phyloP scores from a whole-genome alignment of 495 filamentous ascomycete genomes.

The Podospora bellae-mahoneyi region DNA sequence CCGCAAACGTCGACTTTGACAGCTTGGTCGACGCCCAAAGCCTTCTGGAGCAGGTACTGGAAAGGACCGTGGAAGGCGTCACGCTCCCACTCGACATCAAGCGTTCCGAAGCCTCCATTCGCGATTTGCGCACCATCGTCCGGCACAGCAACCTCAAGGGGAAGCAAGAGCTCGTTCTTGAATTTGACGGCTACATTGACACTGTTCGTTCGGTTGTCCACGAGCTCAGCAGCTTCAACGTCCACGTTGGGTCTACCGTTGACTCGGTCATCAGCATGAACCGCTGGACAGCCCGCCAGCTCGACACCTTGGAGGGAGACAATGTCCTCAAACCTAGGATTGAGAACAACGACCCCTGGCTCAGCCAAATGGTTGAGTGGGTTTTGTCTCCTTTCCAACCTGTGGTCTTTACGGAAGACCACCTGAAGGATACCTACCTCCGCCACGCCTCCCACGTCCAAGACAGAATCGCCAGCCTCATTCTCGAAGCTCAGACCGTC shows the following conservation, averaged over 20 bases:
- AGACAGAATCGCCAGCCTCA: conserved; percentile 59
- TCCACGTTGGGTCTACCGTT: conserved; percentile 62
- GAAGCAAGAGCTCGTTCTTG: conserved; percentile 61
- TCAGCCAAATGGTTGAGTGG: conserved; percentile 36
- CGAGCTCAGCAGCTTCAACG: conserved; percentile 65
- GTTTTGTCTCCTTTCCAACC: conserved; percentile 57
- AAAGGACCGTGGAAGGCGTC: conserved; percentile 55
- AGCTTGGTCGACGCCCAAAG: conserved; percentile 59
- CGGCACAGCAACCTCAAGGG: conserved; percentile 40
- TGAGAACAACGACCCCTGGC: conserved; percentile 39
- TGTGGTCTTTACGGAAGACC: conserved; percentile 48
- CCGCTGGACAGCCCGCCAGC: conserved; percentile 61
- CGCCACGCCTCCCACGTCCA: conserved; percentile 61
- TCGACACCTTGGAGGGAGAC: conserved; percentile 53
- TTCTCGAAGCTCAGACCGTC: conserved; percentile 62
- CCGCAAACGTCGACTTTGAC: not conserved
- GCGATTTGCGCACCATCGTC: conserved; percentile 67
- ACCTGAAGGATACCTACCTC: conserved; percentile 59
- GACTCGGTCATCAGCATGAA: conserved; percentile 64
- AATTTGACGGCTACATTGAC: conserved; percentile 65
- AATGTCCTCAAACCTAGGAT: conserved; percentile 7
- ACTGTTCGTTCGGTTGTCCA: conserved; percentile 52
- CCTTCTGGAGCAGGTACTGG: conserved; percentile 62
- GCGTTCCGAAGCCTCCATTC: conserved; percentile 65
- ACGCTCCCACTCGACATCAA: conserved; percentile 67